A percentile compares a stretch with the other conserved stretches of the same genome.
Evolutionary conservation across 2,329 filamentous ascomycete genomes (phyloP).

Genomic region (Talaromyces sp.): DNA sequence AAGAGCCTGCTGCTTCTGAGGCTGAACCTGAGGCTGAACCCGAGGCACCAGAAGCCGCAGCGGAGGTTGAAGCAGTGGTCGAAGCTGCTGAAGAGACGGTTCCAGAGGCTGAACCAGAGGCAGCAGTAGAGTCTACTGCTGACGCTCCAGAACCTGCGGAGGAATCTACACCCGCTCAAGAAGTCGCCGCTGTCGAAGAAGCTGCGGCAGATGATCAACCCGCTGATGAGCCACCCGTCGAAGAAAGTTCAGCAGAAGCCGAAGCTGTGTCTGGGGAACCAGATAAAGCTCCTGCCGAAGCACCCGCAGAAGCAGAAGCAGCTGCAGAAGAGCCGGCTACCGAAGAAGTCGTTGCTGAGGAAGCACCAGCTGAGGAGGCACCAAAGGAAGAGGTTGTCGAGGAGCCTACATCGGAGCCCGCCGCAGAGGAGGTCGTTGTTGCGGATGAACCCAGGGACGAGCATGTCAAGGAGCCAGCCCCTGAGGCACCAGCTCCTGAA

Average conservation of each 20-base stretch:
- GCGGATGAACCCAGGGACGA: constrained; percentile 8
- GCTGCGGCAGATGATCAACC: constrained; percentile 11
- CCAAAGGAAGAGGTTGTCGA: constrained; percentile 21
- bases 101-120: constrained; percentile 15
- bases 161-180: constrained; percentile 11
- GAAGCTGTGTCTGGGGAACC: not conserved
- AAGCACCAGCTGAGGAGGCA: constrained; percentile 14
- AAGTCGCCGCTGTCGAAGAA: constrained; percentile 22
- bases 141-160: not conserved
- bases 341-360: constrained; percentile 17
- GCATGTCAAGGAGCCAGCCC: constrained; percentile 13
- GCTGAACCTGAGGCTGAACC: constrained; percentile 1
- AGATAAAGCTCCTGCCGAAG: not conserved
- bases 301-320: constrained; percentile 20
- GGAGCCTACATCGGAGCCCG: constrained; percentile 21
- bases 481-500: constrained; percentile 2
- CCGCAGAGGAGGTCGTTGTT: constrained; percentile 22
- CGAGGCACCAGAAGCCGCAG: not conserved
- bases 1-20: not conserved
- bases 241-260: not conserved
- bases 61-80: constrained; percentile 8
- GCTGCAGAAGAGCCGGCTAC: constrained; percentile 22
- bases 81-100: constrained; percentile 8
- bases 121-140: not conserved
- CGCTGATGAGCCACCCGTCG: not conserved